Base-by-base conservation (phyloP, 2,329 filamentous ascomycete genomes). In the Xylaria hypoxylon region DNA sequence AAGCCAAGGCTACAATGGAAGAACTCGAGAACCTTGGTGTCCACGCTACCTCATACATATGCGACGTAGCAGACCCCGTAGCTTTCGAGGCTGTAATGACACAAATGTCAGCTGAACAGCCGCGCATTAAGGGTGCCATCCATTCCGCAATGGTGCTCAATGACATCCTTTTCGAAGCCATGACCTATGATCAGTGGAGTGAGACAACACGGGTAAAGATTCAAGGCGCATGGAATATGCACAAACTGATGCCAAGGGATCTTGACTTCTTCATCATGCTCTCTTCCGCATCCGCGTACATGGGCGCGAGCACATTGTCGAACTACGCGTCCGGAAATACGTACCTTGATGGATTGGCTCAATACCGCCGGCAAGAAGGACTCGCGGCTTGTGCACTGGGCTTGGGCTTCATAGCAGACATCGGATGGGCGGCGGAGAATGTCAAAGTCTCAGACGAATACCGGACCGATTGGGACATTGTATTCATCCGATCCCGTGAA, bases 131-230 rank as follows among this genome's bases (percentile, higher is more conserved):
- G 19, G 51, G 59, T 2, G 33, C 40, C 13, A 62, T 62, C 15
- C 33, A 56, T 28, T 28, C 40, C 5, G 50, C n/a, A 68, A 72
- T 31, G 74, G 78, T n/a, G 73, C 77, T 51, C 65, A 72, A 15
- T 33, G 59, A 61, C 47, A 31, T 17, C 6, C 48, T 62, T 26
- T 58, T 72, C 2, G 64, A 68, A 47, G 47, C 53, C 28, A 70
- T 71, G 66, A 62, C 44, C 8, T 38, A 63, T 26, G 47, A 53
- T 2, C 61, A 64, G 17, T 71, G 40, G 22, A 45, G 33, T 31
- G 38, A 55, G 6, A 40, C 42, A 7, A 26, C 67, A n/a, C 31
- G n/a, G 13, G 63, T 70, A 15, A 72, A 70, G 47, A 35, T 68
- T 6, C 26, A 65, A 19, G 68, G 70, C 2, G 59, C 68, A 11